Conservation (phyloP, 306 rosid genomes). For the Cajanus cajan region DNA sequence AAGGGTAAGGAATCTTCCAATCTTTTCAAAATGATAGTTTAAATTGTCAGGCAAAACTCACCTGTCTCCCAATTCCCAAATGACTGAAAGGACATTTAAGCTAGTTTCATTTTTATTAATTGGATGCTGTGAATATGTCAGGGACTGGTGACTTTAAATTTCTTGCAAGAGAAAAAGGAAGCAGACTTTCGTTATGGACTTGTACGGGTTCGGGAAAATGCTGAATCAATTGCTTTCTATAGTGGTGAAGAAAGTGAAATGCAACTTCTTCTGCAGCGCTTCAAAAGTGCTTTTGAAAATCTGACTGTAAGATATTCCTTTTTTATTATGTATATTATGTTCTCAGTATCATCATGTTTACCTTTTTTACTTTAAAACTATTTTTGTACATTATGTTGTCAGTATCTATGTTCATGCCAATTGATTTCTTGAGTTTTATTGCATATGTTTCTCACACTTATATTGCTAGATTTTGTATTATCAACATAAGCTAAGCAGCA, state of each 20-base stretch:
- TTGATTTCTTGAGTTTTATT: background rate
- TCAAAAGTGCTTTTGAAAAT: conserved; percentile 91
- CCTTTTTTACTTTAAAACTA: conserved; percentile 2
- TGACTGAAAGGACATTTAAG: conserved; percentile 3
- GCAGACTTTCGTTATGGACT: conserved; percentile 99
- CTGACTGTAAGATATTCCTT: conserved; percentile 55
- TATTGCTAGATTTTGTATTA: background rate
- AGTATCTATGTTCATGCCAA: conserved; percentile 4
- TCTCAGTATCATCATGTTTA: background rate
- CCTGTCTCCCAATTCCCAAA: background rate
- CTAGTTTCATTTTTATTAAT: background rate
- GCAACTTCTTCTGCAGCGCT: conserved; percentile 90
- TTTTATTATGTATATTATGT: background rate
- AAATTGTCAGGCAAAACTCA: background rate
- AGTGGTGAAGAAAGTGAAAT: conserved; percentile 89
- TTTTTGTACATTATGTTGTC: background rate
- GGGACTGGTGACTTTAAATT: conserved; percentile 85
- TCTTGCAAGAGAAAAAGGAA: conserved; percentile 98
- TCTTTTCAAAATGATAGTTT: conserved; percentile 2
- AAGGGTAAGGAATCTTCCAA: conserved; percentile 52
- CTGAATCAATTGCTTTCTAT: conserved; percentile 96
- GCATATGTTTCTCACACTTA: background rate
- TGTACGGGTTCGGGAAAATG: conserved; percentile 92
- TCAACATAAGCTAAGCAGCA: background rate
- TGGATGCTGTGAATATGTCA: conserved; percentile 34